Base-by-base conservation (phyloP, 768 basidiomycete species). In the Inosperma sp. region DNA sequence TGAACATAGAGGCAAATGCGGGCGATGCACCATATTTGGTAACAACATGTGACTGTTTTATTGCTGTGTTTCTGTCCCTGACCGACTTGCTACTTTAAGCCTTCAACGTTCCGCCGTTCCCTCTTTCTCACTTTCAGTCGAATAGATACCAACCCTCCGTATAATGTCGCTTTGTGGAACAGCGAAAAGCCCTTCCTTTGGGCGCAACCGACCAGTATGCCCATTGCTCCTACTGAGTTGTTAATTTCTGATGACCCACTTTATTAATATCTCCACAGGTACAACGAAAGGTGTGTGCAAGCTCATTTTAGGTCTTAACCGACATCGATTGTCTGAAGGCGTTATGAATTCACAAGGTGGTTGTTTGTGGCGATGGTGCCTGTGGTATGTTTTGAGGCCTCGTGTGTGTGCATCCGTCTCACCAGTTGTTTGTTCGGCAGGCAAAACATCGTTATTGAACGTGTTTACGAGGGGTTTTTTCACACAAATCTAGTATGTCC, bases 291-390 rank as follows among this genome's bases (percentile, higher is more conserved):
- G 75, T 76, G 2, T 33, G 33, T 26, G 40, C 31, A 48, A 26
- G 19, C 19, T 12, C 13, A 21, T 41, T 36, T 36, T n/a, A n/a
- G 9, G 19, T n/a, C n/a, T 14, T 19, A 36, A 36, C n/a, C 19
- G n/a, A 41, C 25, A 23, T 19, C 25, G 39, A 41, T 7, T 17
- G 4, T 23, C 25, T 34, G 23, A 49, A 40, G 48, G 54, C 44
- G 54, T 26, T 45, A 26, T 55, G 42, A 40, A 39, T 50, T 51
- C 48, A 2, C 36, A 51, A 76, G 74, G 74, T 90, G 31, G 88
- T 93, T 22, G 94, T 98, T n/a, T 86, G 93, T 55, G 94, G 94
- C 30, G 94, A 98, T 69, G 94, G 94, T 58, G 94, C 94, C 48
- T 93, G 89, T 62, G 94, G 94, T 88, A 62, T 52, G 79, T 42